Evolutionary conservation across 2,329 filamentous ascomycete species (phyloP).

Genomic region (Lachnellula cervina): DNA sequence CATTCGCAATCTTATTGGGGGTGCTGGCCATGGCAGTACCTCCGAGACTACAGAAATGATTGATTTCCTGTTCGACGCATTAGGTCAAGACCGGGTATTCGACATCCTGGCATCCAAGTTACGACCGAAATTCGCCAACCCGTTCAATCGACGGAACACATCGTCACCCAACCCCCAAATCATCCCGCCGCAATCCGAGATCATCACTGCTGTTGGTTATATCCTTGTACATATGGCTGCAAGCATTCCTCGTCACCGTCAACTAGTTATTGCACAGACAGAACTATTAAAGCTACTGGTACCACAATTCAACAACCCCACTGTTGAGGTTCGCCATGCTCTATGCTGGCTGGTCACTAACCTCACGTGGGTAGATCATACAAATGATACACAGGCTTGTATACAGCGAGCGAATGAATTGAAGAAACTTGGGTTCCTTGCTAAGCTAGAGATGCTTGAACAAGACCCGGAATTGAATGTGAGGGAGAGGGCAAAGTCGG

Average conservation of each 20-base stretch:
- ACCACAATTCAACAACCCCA: slow-evolving; percentile 67
- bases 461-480: slow-evolving; percentile 76
- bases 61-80: slow-evolving; percentile 70
- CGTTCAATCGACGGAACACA: slow-evolving; percentile 42
- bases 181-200: slow-evolving; percentile 57
- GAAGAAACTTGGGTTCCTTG: slow-evolving; percentile 64
- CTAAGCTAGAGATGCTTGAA: slow-evolving; percentile 58
- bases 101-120: slow-evolving; percentile 77
- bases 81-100: slow-evolving; percentile 75
- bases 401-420: slow-evolving; percentile 64
- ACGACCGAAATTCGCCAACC: slow-evolving; percentile 53
- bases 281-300: slow-evolving; percentile 69
- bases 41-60: slow-evolving; percentile 67
- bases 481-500: slow-evolving; percentile 76
- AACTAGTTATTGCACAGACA: slow-evolving; percentile 71
- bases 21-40: slow-evolving; percentile 46
- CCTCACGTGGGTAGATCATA: slow-evolving; percentile 76
- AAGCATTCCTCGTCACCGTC: slow-evolving; percentile 70
- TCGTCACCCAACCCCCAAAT: slow-evolving; percentile 43
- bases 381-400: slow-evolving; percentile 59
- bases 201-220: slow-evolving; percentile 73
- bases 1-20: slow-evolving; percentile 79
- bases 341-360: slow-evolving; percentile 84
- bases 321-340: slow-evolving; percentile 68
- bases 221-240: slow-evolving; percentile 87